phyloP scores from a whole-genome alignment of 2,329 filamentous ascomycete species.

The Xylariaceae sp. region DNA sequence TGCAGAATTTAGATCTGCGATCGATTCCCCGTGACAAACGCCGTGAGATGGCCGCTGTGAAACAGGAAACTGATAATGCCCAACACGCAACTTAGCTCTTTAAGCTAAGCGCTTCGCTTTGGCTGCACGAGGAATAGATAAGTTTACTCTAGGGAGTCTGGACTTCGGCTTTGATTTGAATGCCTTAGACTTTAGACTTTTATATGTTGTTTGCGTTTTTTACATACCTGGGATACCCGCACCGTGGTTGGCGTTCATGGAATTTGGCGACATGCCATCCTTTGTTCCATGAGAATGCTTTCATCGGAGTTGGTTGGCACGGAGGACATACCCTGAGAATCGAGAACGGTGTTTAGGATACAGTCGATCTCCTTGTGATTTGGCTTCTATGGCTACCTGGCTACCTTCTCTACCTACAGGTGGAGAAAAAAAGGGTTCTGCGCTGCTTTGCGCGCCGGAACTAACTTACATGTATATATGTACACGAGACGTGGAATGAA shows the following conservation, averaged over 20 bases:
- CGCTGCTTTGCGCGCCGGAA: neutral
- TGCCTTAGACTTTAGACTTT: neutral
- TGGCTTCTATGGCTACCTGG: no score
- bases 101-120: neutral
- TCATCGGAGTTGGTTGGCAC: constrained; percentile 13
- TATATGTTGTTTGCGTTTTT: neutral
- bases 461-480: neutral
- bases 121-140: neutral
- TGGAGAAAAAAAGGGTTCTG: neutral
- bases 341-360: constrained; percentile 19
- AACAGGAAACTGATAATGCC: neutral
- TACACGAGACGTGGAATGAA: no score
- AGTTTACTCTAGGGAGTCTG: no score
- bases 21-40: constrained; percentile 12
- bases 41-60: no score
- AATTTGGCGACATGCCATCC: neutral
- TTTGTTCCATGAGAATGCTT: constrained; percentile 4
- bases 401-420: neutral
- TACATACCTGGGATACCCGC: constrained; percentile 12
- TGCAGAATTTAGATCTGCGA: constrained; percentile 13
- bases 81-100: neutral
- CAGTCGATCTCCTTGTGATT: neutral
- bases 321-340: constrained; percentile 10
- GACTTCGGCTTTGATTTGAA: no score
- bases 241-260: neutral